Conservation (phyloP, 2,329 filamentous ascomycete species). For the Pyrenophora graminea region DNA sequence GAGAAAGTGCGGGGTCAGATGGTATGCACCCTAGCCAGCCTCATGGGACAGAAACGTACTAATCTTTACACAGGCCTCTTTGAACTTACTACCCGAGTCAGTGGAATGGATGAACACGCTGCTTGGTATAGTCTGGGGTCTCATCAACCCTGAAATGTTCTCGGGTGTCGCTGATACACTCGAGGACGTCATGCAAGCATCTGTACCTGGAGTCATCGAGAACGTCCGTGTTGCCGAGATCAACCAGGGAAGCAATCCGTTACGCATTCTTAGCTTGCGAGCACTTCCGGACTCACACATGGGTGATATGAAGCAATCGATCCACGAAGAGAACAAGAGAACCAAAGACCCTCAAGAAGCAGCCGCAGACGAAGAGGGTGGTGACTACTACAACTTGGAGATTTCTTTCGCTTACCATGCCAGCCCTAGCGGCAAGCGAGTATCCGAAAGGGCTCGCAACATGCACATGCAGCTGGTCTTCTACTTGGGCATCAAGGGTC, state of each 20-base stretch:
- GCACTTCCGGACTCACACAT: constrained; percentile 83
- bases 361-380: constrained; percentile 86
- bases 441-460: constrained; percentile 83
- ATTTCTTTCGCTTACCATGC: constrained; percentile 91
- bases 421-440: constrained; percentile 69
- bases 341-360: constrained; percentile 84
- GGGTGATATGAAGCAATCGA: constrained; percentile 77
- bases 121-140: constrained; percentile 80
- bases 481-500: constrained; percentile 84
- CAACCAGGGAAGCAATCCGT: constrained; percentile 86
- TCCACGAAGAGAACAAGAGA: constrained; percentile 77
- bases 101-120: constrained; percentile 94
- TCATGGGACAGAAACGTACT: background rate
- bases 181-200: constrained; percentile 96
- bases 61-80: constrained; percentile 63
- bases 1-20: constrained; percentile 84
- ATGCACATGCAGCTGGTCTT: constrained; percentile 98
- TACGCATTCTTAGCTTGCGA: constrained; percentile 84
- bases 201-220: constrained; percentile 86
- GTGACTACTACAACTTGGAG: constrained; percentile 91
- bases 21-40: constrained; percentile 45
- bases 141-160: constrained; percentile 96
- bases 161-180: constrained; percentile 87
- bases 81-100: constrained; percentile 88
- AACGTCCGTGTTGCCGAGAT: constrained; percentile 95